Percentiles rank a stretch among this genome's conserved stretches.
Conservation (phyloP, 2,329 filamentous ascomycete genomes). For the Paracorniculantispora psalliotae region DNA sequence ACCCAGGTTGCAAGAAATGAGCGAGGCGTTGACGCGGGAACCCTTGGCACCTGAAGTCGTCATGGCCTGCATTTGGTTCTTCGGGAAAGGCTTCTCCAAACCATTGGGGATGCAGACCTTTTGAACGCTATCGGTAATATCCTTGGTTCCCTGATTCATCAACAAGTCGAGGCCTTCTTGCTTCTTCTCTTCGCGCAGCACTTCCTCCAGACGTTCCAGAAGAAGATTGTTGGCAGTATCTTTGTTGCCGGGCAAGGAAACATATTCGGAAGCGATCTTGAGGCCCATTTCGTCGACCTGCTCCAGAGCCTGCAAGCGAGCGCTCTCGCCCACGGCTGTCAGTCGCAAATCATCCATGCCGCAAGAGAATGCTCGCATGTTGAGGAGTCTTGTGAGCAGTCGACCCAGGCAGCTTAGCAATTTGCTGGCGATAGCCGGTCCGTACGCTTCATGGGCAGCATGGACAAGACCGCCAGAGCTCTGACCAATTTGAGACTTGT, state of each 20-base stretch:
- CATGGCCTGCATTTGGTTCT: slow-evolving; percentile 99
- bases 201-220: slow-evolving; percentile 75
- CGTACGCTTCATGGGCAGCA: slow-evolving; percentile 88
- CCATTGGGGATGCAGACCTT: slow-evolving; percentile 72
- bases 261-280: slow-evolving; percentile 79
- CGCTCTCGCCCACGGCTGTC: slow-evolving; percentile 70
- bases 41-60: slow-evolving; percentile 95
- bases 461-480: slow-evolving; percentile 84
- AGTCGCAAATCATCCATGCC: slow-evolving; percentile 94
- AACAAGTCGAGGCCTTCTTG: slow-evolving; percentile 86
- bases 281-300: slow-evolving; percentile 67
- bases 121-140: slow-evolving; percentile 75
- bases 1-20: slow-evolving; percentile 95
- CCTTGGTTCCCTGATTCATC: slow-evolving; percentile 65
- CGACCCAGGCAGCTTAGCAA: slow-evolving; percentile 85
- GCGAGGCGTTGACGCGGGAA: slow-evolving; percentile 85
- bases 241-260: slow-evolving; percentile 67
- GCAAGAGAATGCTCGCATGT: slow-evolving; percentile 93
- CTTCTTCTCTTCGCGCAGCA: slow-evolving; percentile 85
- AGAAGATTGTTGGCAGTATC: slow-evolving; percentile 66
- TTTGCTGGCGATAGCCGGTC: slow-evolving; percentile 78
- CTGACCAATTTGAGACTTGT: slow-evolving; percentile 92
- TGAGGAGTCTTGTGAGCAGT: slow-evolving; percentile 80
- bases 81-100: slow-evolving; percentile 86
- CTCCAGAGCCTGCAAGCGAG: slow-evolving; percentile 62